Evolutionary conservation across 176 grass and related monocot species (phyloP).

Genomic region (Oryza coarctata): DNA sequence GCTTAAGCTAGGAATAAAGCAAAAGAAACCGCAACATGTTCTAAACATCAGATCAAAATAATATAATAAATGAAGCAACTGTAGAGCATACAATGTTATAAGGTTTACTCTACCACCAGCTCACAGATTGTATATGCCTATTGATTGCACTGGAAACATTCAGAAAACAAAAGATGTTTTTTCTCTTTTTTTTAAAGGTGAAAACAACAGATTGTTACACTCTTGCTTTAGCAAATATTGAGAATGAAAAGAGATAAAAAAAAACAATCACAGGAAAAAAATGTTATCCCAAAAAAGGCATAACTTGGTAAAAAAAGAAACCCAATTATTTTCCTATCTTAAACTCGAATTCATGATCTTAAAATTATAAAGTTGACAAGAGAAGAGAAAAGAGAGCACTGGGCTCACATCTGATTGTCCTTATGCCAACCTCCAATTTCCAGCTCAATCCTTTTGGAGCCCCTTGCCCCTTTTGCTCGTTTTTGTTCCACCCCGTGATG

Average conservation of each 20-base stretch:
- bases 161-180: not conserved
- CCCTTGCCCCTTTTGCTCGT: constrained; percentile 47
- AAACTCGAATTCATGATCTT: not conserved
- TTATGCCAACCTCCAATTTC: constrained; percentile 52
- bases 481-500: constrained; percentile 60
- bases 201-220: constrained; percentile 21
- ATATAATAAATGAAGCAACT: constrained; percentile 5
- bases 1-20: not conserved
- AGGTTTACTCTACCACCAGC: constrained; percentile 15
- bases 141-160: constrained; percentile 20
- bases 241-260: constrained; percentile 18
- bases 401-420: constrained; percentile 46
- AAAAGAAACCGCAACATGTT: not conserved
- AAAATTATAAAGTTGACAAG: not conserved
- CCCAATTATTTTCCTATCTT: not conserved
- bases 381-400: constrained; percentile 24
- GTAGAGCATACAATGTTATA: constrained; percentile 9
- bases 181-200: not conserved
- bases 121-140: constrained; percentile 17
- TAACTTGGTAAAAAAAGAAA: not conserved
- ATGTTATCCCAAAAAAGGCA: not conserved
- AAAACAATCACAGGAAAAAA: not conserved
- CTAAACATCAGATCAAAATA: constrained; percentile 5
- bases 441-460: constrained; percentile 45
- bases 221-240: constrained; percentile 38